Evolutionary conservation across 192 early-diverging fungal species (phyloP).

Genomic region (Entomortierella lignicola): DNA sequence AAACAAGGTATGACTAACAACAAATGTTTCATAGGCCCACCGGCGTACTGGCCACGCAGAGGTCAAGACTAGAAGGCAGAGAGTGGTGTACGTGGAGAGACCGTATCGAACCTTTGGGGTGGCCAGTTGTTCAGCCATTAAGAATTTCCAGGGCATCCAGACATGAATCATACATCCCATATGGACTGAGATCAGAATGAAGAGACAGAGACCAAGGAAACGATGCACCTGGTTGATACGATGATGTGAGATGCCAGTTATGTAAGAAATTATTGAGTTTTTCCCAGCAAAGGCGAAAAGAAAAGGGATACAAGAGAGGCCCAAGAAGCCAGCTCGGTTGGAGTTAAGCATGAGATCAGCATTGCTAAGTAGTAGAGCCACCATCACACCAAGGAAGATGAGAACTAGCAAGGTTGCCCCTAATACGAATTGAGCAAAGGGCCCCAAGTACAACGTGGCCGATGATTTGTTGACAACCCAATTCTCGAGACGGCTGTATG

Average conservation of each 20-base stretch:
- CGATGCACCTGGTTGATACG: conserved; percentile 59
- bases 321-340: conserved; percentile 62
- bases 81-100: conserved; percentile 53
- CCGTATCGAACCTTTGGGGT: conserved; percentile 61
- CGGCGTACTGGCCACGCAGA: conserved; percentile 61
- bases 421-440: conserved; percentile 39
- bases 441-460: conserved; percentile 44
- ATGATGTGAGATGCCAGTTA: conserved; percentile 62
- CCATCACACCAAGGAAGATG: conserved; percentile 42
- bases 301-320: conserved; percentile 60
- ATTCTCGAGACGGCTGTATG: conserved; percentile 37
- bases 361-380: conserved; percentile 47
- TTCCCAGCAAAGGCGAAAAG: conserved; percentile 62
- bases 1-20: conserved; percentile 58
- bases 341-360: conserved; percentile 58
- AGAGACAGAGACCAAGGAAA: conserved; percentile 49
- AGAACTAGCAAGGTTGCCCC: conserved; percentile 54
- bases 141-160: conserved; percentile 49
- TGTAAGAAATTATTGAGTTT: conserved; percentile 53
- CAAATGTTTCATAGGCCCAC: conserved; percentile 59
- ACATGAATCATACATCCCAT: conserved; percentile 59
- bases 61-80: conserved; percentile 62
- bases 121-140: conserved; percentile 32
- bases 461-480: conserved; percentile 57
- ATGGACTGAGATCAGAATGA: conserved; percentile 58